These are phyloP conservation scores for Backusella psychrophila DNA, from an alignment of 192 early-diverging fungal species.

Conservation along the genomic window DNA sequence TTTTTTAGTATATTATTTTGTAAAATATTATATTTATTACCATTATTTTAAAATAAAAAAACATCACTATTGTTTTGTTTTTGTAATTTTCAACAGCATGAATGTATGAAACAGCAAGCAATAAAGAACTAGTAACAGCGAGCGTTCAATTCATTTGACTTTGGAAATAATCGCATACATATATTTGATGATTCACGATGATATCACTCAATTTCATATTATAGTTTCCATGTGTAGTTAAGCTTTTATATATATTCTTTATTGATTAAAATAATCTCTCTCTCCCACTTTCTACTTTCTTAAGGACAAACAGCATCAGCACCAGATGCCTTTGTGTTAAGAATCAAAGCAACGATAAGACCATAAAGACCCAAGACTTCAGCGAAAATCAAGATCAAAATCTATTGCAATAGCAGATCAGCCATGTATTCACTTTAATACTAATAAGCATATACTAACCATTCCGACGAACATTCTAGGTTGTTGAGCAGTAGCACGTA, in stretches of 20 bases:
- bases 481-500: conserved; percentile 87
- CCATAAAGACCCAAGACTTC: conserved; percentile 98
- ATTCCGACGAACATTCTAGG: conserved; percentile 88
- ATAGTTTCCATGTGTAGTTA: background rate
- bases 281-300: background rate
- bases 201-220: too few species aligned
- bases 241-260: background rate
- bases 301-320: conserved; percentile 6
- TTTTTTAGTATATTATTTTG: background rate
- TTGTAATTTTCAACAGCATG: background rate
- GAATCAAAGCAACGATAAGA: conserved; percentile 94
- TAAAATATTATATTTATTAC: conserved; percentile 3
- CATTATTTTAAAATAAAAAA: background rate
- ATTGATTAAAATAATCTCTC: background rate
- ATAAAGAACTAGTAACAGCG: too few species aligned
- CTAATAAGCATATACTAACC: conserved; percentile 41
- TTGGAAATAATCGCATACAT: too few species aligned
- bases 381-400: conserved; percentile 98
- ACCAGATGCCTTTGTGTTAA: conserved; percentile 85
- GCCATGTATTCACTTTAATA: background rate
- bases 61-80: too few species aligned
- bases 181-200: too few species aligned
- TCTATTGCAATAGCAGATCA: conserved; percentile 34
- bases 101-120: too few species aligned
- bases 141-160: too few species aligned